These are phyloP conservation scores for Clarkia xantiana DNA, from an alignment of 345 rosid species.

Conservation along the genomic window DNA sequence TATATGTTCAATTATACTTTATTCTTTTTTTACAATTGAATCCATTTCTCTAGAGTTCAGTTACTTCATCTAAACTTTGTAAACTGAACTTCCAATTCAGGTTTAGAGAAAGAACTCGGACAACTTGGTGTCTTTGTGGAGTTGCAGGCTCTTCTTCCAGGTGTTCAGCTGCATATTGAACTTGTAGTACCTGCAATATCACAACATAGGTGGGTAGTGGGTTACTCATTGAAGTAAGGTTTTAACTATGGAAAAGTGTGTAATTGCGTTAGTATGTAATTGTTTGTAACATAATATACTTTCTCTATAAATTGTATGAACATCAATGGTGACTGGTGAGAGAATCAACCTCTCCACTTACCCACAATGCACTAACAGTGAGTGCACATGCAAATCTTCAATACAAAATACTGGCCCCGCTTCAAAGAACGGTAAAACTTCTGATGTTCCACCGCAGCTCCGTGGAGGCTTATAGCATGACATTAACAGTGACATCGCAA, in stretches of 20 bases:
- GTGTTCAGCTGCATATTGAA: slow-evolving; percentile 36
- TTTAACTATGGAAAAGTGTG: too few relatives aligned
- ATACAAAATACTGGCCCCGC: slow-evolving; percentile 9
- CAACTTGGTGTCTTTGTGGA: slow-evolving; percentile 77
- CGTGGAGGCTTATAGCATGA: slow-evolving; percentile 72
- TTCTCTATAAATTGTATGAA: slow-evolving; percentile 3
- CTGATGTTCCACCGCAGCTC: slow-evolving; percentile 39
- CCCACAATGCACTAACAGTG: slow-evolving; percentile 37
- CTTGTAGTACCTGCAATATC: slow-evolving; percentile 84
- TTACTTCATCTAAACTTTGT: neutral
- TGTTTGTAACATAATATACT: slow-evolving; percentile 3
- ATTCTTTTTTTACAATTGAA: neutral
- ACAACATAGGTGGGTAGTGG: slow-evolving; percentile 39
- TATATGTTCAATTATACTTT: slow-evolving; percentile 2
- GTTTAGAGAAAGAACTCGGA: slow-evolving; percentile 86
- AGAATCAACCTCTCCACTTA: slow-evolving; percentile 27
- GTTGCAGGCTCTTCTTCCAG: slow-evolving; percentile 67
- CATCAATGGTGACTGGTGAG: slow-evolving; percentile 75
- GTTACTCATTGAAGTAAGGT: slow-evolving; percentile 6
- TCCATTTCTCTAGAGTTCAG: too few relatives aligned
- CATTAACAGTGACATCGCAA: slow-evolving; percentile 34
- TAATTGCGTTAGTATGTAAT: too few relatives aligned
- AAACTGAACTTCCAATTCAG: slow-evolving; percentile 15
- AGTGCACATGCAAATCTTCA: slow-evolving; percentile 46
- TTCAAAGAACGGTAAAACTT: slow-evolving; percentile 6